These are phyloP conservation scores for Platanus orientalis DNA, from an alignment of 164 flowering plant species.

Conservation along the genomic window DNA sequence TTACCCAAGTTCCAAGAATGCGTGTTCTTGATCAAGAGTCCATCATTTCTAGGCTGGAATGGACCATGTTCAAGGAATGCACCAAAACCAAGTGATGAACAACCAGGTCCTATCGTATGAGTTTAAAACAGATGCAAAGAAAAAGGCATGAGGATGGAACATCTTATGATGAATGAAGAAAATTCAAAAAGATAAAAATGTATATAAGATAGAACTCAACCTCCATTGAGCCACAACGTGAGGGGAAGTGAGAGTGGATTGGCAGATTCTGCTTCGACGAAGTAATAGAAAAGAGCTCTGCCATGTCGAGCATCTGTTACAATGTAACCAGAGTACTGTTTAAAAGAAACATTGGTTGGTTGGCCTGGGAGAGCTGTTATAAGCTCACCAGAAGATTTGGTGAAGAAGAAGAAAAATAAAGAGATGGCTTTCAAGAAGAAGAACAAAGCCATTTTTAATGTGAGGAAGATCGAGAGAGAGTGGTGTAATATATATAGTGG, in stretches of 20 bases:
- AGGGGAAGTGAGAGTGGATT: slow-evolving; percentile 34
- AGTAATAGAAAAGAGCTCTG: slow-evolving; percentile 43
- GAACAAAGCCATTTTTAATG: neutral
- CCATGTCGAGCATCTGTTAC: slow-evolving; percentile 32
- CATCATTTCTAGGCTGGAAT: slow-evolving; percentile 30
- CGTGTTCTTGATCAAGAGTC: slow-evolving; percentile 26
- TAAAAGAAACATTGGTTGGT: slow-evolving; percentile 27
- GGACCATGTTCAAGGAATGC: slow-evolving; percentile 56
- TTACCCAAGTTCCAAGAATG: slow-evolving; percentile 46
- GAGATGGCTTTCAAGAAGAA: neutral
- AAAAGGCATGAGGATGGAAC: neutral
- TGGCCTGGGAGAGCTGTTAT: slow-evolving; percentile 35
- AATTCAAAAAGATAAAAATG: neutral
- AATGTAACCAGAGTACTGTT: slow-evolving; percentile 37
- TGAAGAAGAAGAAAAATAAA: slow-evolving; percentile 1
- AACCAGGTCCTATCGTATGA: slow-evolving; percentile 35
- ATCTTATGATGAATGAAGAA: neutral
- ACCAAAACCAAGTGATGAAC: slow-evolving; percentile 46
- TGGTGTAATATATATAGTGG: too few relatives aligned
- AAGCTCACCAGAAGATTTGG: slow-evolving; percentile 16
- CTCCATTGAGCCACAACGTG: slow-evolving; percentile 51
- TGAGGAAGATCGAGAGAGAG: too few relatives aligned
- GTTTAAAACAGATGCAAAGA: neutral
- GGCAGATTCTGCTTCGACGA: slow-evolving; percentile 32
- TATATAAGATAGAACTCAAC: slow-evolving; percentile 12